Conservation (phyloP, 106 monocot species). For the Hemerocallis citrina region DNA sequence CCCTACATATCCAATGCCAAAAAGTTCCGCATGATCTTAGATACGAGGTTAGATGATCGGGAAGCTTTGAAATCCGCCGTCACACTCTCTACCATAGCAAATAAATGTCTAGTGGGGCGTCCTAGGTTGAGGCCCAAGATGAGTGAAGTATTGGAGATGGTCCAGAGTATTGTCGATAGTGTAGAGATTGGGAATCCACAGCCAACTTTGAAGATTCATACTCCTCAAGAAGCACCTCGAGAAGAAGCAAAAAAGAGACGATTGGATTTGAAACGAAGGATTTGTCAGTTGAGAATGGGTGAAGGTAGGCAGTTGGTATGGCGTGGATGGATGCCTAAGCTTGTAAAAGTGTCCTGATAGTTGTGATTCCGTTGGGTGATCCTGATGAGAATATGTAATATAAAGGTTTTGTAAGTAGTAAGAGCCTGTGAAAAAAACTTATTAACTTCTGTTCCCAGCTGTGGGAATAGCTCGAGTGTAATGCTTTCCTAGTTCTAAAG, state of each 20-base stretch:
- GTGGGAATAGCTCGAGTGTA: no score
- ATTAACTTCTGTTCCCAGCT: no score
- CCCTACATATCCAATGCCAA: slow-evolving; percentile 57
- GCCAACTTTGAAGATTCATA: slow-evolving; percentile 12
- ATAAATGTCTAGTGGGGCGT: slow-evolving; percentile 47
- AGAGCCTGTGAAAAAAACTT: not conserved
- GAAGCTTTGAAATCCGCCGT: slow-evolving; percentile 57
- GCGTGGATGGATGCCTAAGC: slow-evolving; percentile 30
- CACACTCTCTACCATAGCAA: slow-evolving; percentile 60
- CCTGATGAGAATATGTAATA: not conserved
- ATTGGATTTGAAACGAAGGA: slow-evolving; percentile 22
- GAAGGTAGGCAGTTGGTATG: slow-evolving; percentile 23
- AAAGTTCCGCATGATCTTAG: slow-evolving; percentile 64
- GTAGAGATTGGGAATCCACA: slow-evolving; percentile 29
- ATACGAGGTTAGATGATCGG: slow-evolving; percentile 49
- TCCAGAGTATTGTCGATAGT: slow-evolving; percentile 38
- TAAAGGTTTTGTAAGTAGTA: not conserved
- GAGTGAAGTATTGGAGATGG: slow-evolving; percentile 67
- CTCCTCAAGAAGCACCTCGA: not conserved
- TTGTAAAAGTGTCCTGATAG: slow-evolving; percentile 8
- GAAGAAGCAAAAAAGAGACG: slow-evolving; percentile 14
- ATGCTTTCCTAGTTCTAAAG: no score
- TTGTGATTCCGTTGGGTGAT: not conserved
- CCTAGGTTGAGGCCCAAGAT: slow-evolving; percentile 72
- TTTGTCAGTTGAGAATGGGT: slow-evolving; percentile 17